phyloP scores from a whole-genome alignment of 805 yeast genomes.

The Grigorovia humatica region DNA sequence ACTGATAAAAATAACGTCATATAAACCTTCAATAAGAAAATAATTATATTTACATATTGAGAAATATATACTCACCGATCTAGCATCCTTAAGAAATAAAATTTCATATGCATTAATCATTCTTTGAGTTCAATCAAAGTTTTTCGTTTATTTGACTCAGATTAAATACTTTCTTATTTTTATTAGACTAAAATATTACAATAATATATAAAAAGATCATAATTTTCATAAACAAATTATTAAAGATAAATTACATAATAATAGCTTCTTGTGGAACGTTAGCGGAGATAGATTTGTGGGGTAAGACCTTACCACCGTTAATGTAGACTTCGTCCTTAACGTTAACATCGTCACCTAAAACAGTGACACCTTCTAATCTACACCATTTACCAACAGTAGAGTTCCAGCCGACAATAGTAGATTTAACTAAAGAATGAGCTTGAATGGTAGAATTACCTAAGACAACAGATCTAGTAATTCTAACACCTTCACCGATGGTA shows the following conservation, averaged over 20 bases:
- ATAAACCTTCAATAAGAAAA: neutral
- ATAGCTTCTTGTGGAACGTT: conserved; percentile 97
- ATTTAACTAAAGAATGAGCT: conserved; percentile 96
- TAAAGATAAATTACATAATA: conserved; percentile 61
- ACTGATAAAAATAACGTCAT: neutral
- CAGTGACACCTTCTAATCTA: conserved; percentile 94
- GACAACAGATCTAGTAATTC: conserved; percentile 91
- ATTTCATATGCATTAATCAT: too few relatives aligned
- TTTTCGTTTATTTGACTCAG: too few relatives aligned
- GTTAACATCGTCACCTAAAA: conserved; percentile 97
- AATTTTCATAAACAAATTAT: neutral
- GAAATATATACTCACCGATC: too few relatives aligned
- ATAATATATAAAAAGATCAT: conserved; percentile 1
- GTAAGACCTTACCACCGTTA: conserved; percentile 98
- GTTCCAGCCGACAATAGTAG: conserved; percentile 98
- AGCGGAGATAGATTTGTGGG: conserved; percentile 92
- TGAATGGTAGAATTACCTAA: conserved; percentile 83
- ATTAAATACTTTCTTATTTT: too few relatives aligned
- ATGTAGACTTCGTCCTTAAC: conserved; percentile 97
- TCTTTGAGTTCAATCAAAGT: neutral
- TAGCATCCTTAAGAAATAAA: too few relatives aligned
- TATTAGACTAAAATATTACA: neutral
- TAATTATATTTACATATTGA: too few relatives aligned
- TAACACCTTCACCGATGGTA: conserved; percentile 94
- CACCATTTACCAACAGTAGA: conserved; percentile 98